Percentiles rank a stretch among this genome's conserved stretches.
Conservation (phyloP, 208 protist genomes). For the Phytomonas francai region DNA sequence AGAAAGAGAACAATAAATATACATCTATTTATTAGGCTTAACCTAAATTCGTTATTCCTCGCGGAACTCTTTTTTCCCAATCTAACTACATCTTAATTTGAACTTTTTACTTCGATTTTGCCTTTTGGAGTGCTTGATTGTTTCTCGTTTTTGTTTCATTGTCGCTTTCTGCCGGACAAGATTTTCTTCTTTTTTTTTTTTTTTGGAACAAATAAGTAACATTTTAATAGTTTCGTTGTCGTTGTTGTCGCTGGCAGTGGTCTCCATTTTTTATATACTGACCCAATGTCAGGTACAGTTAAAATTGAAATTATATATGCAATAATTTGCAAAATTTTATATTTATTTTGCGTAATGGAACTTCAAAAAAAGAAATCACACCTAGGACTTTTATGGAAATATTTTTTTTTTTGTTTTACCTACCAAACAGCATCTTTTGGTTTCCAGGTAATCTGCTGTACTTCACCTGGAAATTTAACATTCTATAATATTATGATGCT, state of each 20-base stretch:
- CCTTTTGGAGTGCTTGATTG: too few relatives aligned
- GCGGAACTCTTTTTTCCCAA: too few relatives aligned
- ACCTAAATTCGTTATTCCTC: too few relatives aligned
- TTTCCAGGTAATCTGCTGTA: too few relatives aligned
- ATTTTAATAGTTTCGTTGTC: too few relatives aligned
- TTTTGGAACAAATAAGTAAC: not conserved
- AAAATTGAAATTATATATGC: not conserved
- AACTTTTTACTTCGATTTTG: too few relatives aligned
- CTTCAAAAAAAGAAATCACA: not conserved
- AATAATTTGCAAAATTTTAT: conserved; percentile 4
- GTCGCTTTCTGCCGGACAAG: not conserved
- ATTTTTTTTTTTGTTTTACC: not conserved
- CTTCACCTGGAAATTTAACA: not conserved
- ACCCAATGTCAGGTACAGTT: not conserved
- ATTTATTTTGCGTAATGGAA: not conserved
- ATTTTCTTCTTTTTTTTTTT: conserved; percentile 2
- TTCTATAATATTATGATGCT: not conserved
- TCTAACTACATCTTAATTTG: too few relatives aligned
- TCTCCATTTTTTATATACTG: conserved; percentile 1
- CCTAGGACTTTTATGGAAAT: not conserved
- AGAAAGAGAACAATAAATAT: too few relatives aligned
- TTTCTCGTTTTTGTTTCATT: not conserved
- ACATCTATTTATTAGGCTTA: too few relatives aligned
- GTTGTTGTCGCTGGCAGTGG: not conserved
- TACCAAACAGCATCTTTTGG: too few relatives aligned